These are phyloP conservation scores for Amborella trichopoda DNA, from an alignment of 164 flowering plant genomes.

Conservation along the genomic window DNA sequence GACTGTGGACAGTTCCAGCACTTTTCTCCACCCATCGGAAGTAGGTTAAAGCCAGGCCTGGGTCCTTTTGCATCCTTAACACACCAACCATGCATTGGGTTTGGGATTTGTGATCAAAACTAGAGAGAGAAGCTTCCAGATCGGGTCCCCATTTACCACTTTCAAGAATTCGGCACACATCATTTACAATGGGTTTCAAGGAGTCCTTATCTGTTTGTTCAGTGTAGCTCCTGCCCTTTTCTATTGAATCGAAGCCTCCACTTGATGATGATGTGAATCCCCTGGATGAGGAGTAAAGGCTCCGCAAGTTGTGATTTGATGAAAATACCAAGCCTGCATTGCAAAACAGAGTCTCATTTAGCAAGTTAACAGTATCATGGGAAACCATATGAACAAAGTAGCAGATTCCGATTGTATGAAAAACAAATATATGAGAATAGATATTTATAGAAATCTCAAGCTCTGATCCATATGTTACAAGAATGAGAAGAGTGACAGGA, in stretches of 20 bases:
- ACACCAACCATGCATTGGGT: constrained; percentile 46
- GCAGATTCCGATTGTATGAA: too few species aligned
- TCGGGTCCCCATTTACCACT: constrained; percentile 60
- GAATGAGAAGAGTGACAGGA: too few species aligned
- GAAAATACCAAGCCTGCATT: constrained; percentile 23
- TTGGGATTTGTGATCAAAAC: constrained; percentile 21
- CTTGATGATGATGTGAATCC: constrained; percentile 21
- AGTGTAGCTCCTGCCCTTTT: constrained; percentile 12
- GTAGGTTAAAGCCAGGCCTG: constrained; percentile 47
- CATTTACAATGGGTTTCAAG: constrained; percentile 26
- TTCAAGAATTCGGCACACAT: constrained; percentile 45
- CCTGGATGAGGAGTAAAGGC: constrained; percentile 9
- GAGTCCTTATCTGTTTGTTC: constrained; percentile 13
- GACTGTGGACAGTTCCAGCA: constrained; percentile 34
- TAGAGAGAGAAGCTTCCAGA: constrained; percentile 37
- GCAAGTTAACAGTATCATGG: too few species aligned
- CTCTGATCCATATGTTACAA: too few species aligned
- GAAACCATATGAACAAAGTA: too few species aligned
- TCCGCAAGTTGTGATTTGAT: constrained; percentile 9
- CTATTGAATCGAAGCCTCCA: constrained; percentile 20
- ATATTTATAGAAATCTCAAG: too few species aligned
- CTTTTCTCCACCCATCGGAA: constrained; percentile 71
- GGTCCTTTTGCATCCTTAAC: constrained; percentile 56
- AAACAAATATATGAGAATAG: too few species aligned
- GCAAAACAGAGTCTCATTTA: too few species aligned